These are phyloP conservation scores for Xylaria arbuscula DNA, from an alignment of 2,329 filamentous ascomycete genomes.

Conservation along the genomic window DNA sequence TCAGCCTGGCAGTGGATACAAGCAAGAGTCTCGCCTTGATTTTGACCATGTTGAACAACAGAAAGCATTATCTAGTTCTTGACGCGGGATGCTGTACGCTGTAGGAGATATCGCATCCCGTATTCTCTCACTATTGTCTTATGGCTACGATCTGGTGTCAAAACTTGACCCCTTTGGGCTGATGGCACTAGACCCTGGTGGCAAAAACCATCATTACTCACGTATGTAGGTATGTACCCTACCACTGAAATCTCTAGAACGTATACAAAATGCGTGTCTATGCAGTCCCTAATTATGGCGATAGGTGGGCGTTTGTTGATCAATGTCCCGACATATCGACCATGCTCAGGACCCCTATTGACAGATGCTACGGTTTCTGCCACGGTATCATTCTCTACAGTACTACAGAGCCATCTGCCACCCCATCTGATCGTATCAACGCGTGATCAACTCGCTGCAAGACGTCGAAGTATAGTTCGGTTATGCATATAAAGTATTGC, in stretches of 20 bases:
- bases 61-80: background rate
- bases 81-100: background rate
- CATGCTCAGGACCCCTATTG: slow-evolving; percentile 27
- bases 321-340: background rate
- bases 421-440: slow-evolving; percentile 12
- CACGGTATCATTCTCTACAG: slow-evolving; percentile 16
- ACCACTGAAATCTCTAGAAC: background rate
- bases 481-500: slow-evolving; percentile 10
- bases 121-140: background rate
- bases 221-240: slow-evolving; percentile 4
- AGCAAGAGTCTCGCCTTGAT: background rate
- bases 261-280: no score
- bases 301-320: slow-evolving; percentile 8
- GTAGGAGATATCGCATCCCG: background rate
- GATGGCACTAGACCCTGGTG: background rate
- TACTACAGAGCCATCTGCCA: slow-evolving; percentile 1
- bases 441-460: background rate
- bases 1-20: background rate
- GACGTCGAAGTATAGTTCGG: slow-evolving; percentile 5
- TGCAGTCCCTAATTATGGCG: background rate
- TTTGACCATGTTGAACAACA: background rate
- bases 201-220: background rate
- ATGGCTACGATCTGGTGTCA: background rate
- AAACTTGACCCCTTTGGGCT: background rate
- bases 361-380: slow-evolving; percentile 2